Conservation (phyloP, 75 land plant genomes). For the Picea glauca region DNA sequence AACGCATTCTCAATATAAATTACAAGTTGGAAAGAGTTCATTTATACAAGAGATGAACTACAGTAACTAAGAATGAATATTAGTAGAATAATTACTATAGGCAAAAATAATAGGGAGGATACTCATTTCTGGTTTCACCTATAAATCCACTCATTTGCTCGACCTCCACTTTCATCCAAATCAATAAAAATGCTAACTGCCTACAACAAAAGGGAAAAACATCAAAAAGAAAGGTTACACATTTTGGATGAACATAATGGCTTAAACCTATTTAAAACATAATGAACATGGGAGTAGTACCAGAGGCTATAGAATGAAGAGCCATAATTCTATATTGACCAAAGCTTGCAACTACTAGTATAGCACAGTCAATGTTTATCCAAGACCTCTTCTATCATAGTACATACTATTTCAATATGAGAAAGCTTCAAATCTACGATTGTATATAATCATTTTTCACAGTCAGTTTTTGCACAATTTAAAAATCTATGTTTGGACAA, state of each 20-base stretch:
- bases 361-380: neutral
- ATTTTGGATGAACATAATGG: neutral
- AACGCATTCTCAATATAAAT: neutral
- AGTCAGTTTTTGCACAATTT: neutral
- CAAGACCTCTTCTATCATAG: neutral
- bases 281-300: neutral
- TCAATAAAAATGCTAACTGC: slow-evolving; percentile 98
- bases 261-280: neutral
- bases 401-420: neutral
- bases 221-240: slow-evolving; percentile 6
- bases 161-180: slow-evolving; percentile 92
- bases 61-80: neutral
- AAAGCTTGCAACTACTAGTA: neutral
- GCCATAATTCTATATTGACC: neutral
- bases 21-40: neutral
- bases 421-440: neutral
- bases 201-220: slow-evolving; percentile 25
- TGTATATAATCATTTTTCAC: neutral
- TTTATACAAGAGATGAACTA: neutral
- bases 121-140: slow-evolving; percentile 35
- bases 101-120: neutral
- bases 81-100: neutral
- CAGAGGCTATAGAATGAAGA: neutral
- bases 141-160: slow-evolving; percentile 97
- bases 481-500: neutral